Conservation (phyloP, 768 basidiomycete species). For the Mycena epipterygia region DNA sequence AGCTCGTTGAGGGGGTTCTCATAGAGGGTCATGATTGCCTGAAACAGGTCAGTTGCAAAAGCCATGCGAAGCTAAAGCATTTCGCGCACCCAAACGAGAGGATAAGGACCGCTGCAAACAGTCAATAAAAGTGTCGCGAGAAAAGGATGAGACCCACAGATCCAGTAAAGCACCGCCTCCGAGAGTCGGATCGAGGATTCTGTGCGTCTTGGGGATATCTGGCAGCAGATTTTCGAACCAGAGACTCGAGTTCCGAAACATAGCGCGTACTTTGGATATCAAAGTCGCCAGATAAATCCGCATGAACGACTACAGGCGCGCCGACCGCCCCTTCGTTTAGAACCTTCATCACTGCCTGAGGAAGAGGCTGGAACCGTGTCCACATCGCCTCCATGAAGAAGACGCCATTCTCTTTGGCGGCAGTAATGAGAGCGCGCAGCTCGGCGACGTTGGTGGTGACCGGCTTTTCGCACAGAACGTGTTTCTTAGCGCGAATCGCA, state of each 20-base stretch:
- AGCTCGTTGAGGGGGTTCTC: slow-evolving; percentile 83
- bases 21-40: slow-evolving; percentile 85
- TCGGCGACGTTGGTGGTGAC: slow-evolving; percentile 85
- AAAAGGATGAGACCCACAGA: slow-evolving; percentile 63
- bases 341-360: slow-evolving; percentile 72
- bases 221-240: not conserved
- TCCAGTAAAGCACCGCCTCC: slow-evolving; percentile 90
- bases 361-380: slow-evolving; percentile 86
- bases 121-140: not conserved
- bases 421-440: slow-evolving; percentile 75
- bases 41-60: slow-evolving; percentile 1
- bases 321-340: slow-evolving; percentile 76
- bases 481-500: slow-evolving; percentile 84
- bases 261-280: slow-evolving; percentile 68
- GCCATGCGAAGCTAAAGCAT: not conserved
- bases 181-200: slow-evolving; percentile 83
- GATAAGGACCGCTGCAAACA: slow-evolving; percentile 80
- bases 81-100: slow-evolving; percentile 77
- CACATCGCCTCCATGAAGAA: slow-evolving; percentile 96
- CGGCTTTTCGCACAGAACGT: slow-evolving; percentile 92
- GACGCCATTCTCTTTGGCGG: slow-evolving; percentile 82
- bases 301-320: slow-evolving; percentile 74
- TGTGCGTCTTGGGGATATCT: slow-evolving; percentile 78
- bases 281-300: slow-evolving; percentile 83
- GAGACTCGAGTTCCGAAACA: not conserved